Conservation (phyloP, 805 yeast genomes). For the Kluyveromyces aestuarii region DNA sequence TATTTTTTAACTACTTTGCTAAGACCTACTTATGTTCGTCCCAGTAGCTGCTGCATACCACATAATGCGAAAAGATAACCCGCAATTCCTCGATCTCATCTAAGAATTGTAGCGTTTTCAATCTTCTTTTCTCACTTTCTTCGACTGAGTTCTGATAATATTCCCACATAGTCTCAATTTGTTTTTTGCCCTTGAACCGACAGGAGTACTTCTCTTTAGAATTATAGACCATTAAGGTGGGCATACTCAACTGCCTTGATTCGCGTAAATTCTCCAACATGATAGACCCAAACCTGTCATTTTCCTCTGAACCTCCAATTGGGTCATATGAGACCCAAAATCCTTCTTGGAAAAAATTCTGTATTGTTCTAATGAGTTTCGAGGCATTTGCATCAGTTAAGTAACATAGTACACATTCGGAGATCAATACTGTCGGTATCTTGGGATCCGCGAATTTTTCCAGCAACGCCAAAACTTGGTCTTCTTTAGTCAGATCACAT, state of each 20-base stretch:
- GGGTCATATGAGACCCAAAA: slow-evolving; percentile 46
- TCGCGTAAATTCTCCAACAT: slow-evolving; percentile 43
- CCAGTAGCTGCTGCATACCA: slow-evolving; percentile 21
- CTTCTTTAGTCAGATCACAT: slow-evolving; percentile 29
- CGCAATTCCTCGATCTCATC: slow-evolving; percentile 54
- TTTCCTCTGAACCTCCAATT: slow-evolving; percentile 40
- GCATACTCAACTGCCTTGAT: slow-evolving; percentile 39
- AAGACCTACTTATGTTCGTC: not conserved
- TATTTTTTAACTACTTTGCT: too few relatives aligned
- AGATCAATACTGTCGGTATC: slow-evolving; percentile 41
- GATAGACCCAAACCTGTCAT: slow-evolving; percentile 38
- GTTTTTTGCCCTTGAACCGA: slow-evolving; percentile 10
- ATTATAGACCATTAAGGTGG: slow-evolving; percentile 32
- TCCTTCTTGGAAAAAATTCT: slow-evolving; percentile 14
- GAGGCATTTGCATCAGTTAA: slow-evolving; percentile 34
- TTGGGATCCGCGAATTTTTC: slow-evolving; percentile 7
- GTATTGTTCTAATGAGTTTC: slow-evolving; percentile 30
- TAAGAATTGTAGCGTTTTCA: slow-evolving; percentile 40
- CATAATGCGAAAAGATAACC: slow-evolving; percentile 44
- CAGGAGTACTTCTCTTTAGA: slow-evolving; percentile 25
- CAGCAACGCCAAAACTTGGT: slow-evolving; percentile 21
- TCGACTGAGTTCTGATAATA: slow-evolving; percentile 27
- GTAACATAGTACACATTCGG: slow-evolving; percentile 55
- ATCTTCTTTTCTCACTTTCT: slow-evolving; percentile 31
- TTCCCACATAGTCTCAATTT: slow-evolving; percentile 28